phyloP scores from a whole-genome alignment of 495 filamentous ascomycete genomes.

The Neurospora sp. region DNA sequence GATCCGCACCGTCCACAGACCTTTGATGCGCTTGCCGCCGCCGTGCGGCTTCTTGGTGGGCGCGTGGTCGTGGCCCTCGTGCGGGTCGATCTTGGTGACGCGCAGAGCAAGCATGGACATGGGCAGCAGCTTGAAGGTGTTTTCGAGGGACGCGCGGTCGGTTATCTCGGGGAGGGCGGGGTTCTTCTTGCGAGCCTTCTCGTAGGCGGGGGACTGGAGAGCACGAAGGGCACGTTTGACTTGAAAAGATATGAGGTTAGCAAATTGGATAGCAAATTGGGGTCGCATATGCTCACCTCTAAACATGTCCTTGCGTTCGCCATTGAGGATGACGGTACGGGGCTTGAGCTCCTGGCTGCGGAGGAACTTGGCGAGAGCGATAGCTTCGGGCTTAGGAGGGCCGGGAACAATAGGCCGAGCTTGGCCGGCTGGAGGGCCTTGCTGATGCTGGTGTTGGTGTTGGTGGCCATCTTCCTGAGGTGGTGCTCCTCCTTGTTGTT shows the following conservation, averaged over 20 bases:
- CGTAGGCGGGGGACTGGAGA: slow-evolving; percentile 80
- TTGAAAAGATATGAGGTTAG: slow-evolving; percentile 24
- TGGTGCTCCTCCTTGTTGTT: slow-evolving; percentile 22
- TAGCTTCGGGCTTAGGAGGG: slow-evolving; percentile 74
- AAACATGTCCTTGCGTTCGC: slow-evolving; percentile 97
- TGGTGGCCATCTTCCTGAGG: slow-evolving; percentile 7
- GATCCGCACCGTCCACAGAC: slow-evolving; percentile 91
- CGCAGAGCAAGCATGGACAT: slow-evolving; percentile 91
- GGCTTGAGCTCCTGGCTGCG: slow-evolving; percentile 76
- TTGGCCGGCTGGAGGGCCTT: slow-evolving; percentile 35
- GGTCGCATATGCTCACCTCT: slow-evolving; percentile 47
- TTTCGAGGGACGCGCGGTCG: slow-evolving; percentile 76
- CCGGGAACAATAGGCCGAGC: slow-evolving; percentile 54
- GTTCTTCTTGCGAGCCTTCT: slow-evolving; percentile 81
- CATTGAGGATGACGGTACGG: slow-evolving; percentile 86
- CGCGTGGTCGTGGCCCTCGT: slow-evolving; percentile 60
- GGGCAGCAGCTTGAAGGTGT: slow-evolving; percentile 89
- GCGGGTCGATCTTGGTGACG: slow-evolving; percentile 70
- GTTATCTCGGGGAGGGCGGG: slow-evolving; percentile 78
- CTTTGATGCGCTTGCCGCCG: slow-evolving; percentile 75
- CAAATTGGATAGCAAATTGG: background rate
- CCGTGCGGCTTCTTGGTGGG: slow-evolving; percentile 38
- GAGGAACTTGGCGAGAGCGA: slow-evolving; percentile 86
- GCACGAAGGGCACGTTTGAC: slow-evolving; percentile 96
- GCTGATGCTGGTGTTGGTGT: slow-evolving; percentile 53